Conservation (phyloP, 2,329 filamentous ascomycete species). For the Cercospora citrullina region DNA sequence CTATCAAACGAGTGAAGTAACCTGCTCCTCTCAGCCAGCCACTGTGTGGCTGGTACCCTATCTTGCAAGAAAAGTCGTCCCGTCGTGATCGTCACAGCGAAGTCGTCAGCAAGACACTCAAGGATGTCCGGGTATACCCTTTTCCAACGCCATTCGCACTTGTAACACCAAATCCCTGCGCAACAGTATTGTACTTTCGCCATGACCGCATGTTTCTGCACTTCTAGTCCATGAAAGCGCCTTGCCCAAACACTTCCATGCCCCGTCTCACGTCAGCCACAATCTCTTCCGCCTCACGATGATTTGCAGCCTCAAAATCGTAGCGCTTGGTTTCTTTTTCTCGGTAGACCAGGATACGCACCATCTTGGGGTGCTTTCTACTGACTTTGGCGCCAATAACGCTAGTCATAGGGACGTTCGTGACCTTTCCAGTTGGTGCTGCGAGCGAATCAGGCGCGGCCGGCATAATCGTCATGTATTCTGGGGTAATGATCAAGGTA, state of each 20-base stretch:
- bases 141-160: constrained; percentile 2
- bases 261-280: constrained; percentile 67
- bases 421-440: constrained; percentile 61
- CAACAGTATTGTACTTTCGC: background rate
- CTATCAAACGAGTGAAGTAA: background rate
- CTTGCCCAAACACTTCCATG: constrained; percentile 25
- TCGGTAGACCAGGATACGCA: constrained; percentile 76
- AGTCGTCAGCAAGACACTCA: background rate
- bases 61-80: background rate
- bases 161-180: background rate
- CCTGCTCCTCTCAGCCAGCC: background rate
- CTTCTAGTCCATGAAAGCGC: constrained; percentile 14
- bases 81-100: background rate
- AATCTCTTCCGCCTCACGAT: constrained; percentile 74
- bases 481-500: constrained; percentile 76
- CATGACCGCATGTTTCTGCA: constrained; percentile 1
- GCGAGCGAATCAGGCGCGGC: constrained; percentile 40
- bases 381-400: constrained; percentile 81
- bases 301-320: constrained; percentile 76
- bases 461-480: constrained; percentile 84
- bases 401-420: constrained; percentile 78
- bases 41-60: background rate
- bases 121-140: constrained; percentile 5
- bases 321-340: constrained; percentile 75
- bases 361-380: constrained; percentile 75